Percentiles rank a stretch among this genome's conserved stretches.
phyloP scores from a whole-genome alignment of 1,139 yeast species.

The Scheffersomyces segobiensis region DNA sequence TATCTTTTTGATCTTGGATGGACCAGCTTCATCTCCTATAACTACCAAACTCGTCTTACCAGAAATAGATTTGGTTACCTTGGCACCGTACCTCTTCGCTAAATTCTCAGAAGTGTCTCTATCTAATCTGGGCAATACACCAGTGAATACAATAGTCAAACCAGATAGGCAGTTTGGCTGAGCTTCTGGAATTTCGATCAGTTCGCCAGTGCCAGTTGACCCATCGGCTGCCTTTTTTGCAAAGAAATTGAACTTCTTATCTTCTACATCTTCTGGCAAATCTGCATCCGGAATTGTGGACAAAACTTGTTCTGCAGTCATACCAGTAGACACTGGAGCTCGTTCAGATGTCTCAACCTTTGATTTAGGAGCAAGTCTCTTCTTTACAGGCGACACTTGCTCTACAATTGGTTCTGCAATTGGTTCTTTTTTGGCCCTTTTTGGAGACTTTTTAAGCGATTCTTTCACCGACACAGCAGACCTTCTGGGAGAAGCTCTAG shows the following conservation, averaged over 20 bases:
- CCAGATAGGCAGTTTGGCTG: constrained; percentile 83
- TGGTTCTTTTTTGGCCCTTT: constrained; percentile 4
- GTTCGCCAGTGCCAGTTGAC: constrained; percentile 17
- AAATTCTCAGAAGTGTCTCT: constrained; percentile 73
- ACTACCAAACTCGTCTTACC: constrained; percentile 87
- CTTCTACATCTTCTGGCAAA: constrained; percentile 55
- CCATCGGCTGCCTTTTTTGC: constrained; percentile 39
- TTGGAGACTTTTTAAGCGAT: constrained; percentile 6
- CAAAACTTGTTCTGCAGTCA: constrained; percentile 55
- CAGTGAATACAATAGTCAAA: constrained; percentile 90
- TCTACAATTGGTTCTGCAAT: constrained; percentile 6
- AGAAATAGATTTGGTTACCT: constrained; percentile 83
- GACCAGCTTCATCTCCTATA: constrained; percentile 95
- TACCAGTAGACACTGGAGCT: constrained; percentile 12
- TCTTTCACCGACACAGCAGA: not conserved
- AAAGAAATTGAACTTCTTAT: constrained; percentile 56
- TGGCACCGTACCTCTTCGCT: constrained; percentile 91
- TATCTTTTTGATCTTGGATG: constrained; percentile 85
- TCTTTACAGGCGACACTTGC: constrained; percentile 6
- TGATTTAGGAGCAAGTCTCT: constrained; percentile 1
- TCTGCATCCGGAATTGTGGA: constrained; percentile 68
- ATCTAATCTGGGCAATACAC: constrained; percentile 76
- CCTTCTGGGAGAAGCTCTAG: constrained; percentile 2
- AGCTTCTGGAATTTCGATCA: constrained; percentile 65
- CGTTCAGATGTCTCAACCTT: constrained; percentile 4